Evolutionary conservation across 352 stramenopile genomes (phyloP).

Genomic region (Hyaloperonospora brassicae): DNA sequence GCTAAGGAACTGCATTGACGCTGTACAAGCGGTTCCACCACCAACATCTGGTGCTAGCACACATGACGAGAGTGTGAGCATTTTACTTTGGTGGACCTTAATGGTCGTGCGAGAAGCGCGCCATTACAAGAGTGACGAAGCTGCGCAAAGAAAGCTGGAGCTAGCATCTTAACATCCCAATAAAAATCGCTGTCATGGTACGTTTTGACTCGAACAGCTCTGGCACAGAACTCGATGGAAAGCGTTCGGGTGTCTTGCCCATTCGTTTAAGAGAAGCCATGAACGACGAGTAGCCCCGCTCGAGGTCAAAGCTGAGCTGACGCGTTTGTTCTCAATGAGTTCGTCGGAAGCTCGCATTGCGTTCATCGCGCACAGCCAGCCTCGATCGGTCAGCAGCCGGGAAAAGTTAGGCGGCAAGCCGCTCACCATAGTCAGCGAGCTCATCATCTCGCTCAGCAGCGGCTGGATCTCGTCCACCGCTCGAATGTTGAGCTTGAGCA

Average conservation of each 20-base stretch:
- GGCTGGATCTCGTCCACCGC: conserved; percentile 97
- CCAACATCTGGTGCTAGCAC: not conserved
- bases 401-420: conserved; percentile 91
- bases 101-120: conserved; percentile 6
- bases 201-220: not conserved
- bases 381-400: conserved; percentile 89
- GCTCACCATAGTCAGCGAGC: conserved; percentile 90
- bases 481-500: conserved; percentile 95
- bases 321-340: conserved; percentile 92
- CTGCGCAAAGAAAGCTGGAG: not conserved
- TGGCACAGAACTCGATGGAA: not conserved
- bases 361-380: conserved; percentile 95
- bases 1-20: not conserved
- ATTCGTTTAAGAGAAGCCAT: conserved; percentile 84
- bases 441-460: conserved; percentile 94
- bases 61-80: not conserved
- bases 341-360: conserved; percentile 93
- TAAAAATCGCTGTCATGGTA: not conserved
- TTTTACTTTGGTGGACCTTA: conserved; percentile 12
- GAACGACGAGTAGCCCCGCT: conserved; percentile 93
- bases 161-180: not conserved
- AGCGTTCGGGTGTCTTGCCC: conserved; percentile 7
- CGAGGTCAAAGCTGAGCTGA: conserved; percentile 94
- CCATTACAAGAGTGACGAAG: not conserved
- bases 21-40: no score